Base-by-base conservation (phyloP, 2,329 filamentous ascomycete genomes). In the Fusarium devonianum region DNA sequence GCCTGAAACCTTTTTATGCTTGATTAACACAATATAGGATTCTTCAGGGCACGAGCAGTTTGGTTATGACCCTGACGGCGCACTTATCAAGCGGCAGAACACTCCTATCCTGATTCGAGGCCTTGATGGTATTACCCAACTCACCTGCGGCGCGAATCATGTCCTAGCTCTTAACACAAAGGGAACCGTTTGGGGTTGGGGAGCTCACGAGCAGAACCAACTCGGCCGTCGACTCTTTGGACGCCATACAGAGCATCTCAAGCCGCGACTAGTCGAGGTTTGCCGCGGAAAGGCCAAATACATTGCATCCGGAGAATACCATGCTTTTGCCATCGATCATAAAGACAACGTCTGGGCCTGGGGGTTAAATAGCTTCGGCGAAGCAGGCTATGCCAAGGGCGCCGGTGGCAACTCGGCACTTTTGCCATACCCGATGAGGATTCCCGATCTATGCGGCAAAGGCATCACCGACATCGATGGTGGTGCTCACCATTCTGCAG, bases 301-400 rank as follows among this genome's bases (percentile, higher is more conserved):
- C 53, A 81, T 86, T 19, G 86, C 70, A n/a, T 75, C 70, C 52
- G 89, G 89, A 19, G 81, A 84, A 26, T 90, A 90, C 71, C 88
- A 93, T n/a, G 86, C 82, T 55, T 91, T 93, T 58, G 88, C 88
- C 12, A 77, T 93, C 39, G 83, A 86, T 68, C 77, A 79, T 28
- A 80, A 81, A 18, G 87, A 84, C 33, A 79, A 83, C 32, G 84
- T 92, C 28, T 92, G 83, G 71, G 80, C 82, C 1, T 93, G 89
- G 89, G 89, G 90, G n/a, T 74, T 90, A 23, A 93, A 94, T 75
- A 88, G 86, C 69, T 92, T 86, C 67, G 87, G 86, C 53, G 84
- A 93, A 72, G 87, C 87, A 9, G 89, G 86, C 1, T 26, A 57
- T 21, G 75, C 78, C 41, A 45, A 42, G 16, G 44, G 35, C 1